Base-by-base conservation (phyloP, 345 rosid genomes). In the Euclidium syriacum region DNA sequence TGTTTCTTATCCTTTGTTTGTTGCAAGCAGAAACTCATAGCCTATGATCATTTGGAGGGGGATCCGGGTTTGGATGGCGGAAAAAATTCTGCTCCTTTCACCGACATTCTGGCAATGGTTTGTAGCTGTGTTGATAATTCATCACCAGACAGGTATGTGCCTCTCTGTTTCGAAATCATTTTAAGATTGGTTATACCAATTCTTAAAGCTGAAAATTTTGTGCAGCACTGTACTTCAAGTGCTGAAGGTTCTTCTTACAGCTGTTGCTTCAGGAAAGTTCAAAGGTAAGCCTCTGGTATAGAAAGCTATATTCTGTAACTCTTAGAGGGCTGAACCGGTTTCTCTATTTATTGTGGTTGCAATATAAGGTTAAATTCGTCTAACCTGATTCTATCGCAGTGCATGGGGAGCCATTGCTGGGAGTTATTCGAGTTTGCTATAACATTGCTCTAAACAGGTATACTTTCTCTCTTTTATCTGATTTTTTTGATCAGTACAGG, bases 21-120 rank as follows among this genome's bases (percentile, higher is more conserved):
- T 20, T 53, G 47, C 42, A 44, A 68, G 34, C 48, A 94, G 99
- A 94, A 87, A 87, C 90, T 90, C 54, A 90, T 94, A 71, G 96
- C 99, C 22, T 94, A 94, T 46, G 87, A 94, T 73, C 99, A 94
- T 71, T 68, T 90, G 57, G 97, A 91, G 82, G 99, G 96, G 58
- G 97, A 90, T 85, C 99, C 95, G 43, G 97, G 99, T 44, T 75
- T 90, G 64, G 96, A 84, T 64, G 88, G 90, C 30, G 99, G 99
- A 33, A 87, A 83, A 77, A 85, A 87, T 67, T 80, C 72, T 42
- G 82, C 86, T 34, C 74, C 87, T 61, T 94, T 94, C 70, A 84
- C 99, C 2, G 97, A 94, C 53, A 83, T 85, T 74, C 77, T 90
- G 74, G 87, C 79, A 75, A 81, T 94, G 96, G 90, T 82, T 59